Evolutionary conservation across 148 eudicot genomes (phyloP), one percentile per base, ranked within the genome.

Genomic region (Camellia granthamiana): DNA sequence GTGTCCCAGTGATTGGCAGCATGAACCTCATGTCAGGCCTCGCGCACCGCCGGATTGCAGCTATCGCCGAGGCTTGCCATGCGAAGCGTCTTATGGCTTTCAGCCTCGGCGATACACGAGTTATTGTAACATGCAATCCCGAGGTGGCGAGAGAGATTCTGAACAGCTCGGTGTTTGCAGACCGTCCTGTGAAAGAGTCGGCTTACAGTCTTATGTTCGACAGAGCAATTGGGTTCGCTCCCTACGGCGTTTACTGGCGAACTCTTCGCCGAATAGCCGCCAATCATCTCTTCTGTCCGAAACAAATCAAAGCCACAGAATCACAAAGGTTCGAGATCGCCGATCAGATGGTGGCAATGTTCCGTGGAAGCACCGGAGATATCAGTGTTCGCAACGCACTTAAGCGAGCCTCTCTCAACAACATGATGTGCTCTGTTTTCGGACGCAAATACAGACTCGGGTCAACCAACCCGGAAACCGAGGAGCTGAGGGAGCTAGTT

Each of bases 151-250:
- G 84, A 69, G 91, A 94, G 52, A 90, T 94, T 47, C 79, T 94
- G 2, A 92, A 90, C 75, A 88, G 90, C 65, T 78, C 95, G 1
- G 85, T 70, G 44, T 94, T 94, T 59, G 88, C 86, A 0, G 94
- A 94, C 82, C 90, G 98, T 7, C 98, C 98, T 2, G 78, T 88
- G 0, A 91, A 94, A 51, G 93, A 94, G 72, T 94, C 98, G 0
- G 93, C 98, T 3, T 91, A 94, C 66, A 82, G 90, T 1, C 77
- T 94, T 42, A 87, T 94, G 94, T 94, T 94, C 78, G 83, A 92
- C 80, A 80, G 95, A 49, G 89, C 98, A 0, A 94, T 94, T 10
- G 98, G 98, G 75, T 94, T 94, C 67, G 98, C 98, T 38, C 95
- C 97, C 0, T 89, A 88, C 44, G 98, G 98, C 0, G 76, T 81